These are phyloP conservation scores for Meyerozyma athensensis DNA, from an alignment of 1,139 yeast species.

Conservation along the genomic window DNA sequence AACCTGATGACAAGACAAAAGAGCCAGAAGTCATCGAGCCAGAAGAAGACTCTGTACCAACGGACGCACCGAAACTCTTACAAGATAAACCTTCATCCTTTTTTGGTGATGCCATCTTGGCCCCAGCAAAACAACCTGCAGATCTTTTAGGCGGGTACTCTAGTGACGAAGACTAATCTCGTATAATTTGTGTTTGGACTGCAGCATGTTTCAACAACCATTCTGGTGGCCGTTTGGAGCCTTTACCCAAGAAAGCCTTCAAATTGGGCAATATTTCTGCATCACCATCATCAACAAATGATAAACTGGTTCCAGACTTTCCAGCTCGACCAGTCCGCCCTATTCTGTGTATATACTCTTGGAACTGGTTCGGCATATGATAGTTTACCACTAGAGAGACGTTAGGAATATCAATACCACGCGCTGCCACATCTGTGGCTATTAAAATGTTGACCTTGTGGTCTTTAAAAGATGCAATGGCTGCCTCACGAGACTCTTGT, in stretches of 20 bases:
- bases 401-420: constrained; percentile 96
- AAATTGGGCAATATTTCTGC: constrained; percentile 48
- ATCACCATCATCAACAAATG: constrained; percentile 64
- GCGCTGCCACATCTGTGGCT: constrained; percentile 95
- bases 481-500: constrained; percentile 83
- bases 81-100: not conserved
- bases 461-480: constrained; percentile 58
- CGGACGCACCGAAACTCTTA: constrained; percentile 2
- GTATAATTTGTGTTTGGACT: constrained; percentile 11
- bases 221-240: constrained; percentile 46
- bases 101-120: constrained; percentile 7
- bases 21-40: constrained; percentile 8
- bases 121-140: constrained; percentile 4
- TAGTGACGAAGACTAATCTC: constrained; percentile 12
- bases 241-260: constrained; percentile 44
- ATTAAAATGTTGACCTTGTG: constrained; percentile 66
- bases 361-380: constrained; percentile 70
- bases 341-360: constrained; percentile 85
- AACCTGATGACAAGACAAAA: constrained; percentile 4
- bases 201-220: constrained; percentile 41
- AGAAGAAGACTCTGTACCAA: constrained; percentile 1
- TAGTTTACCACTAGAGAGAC: constrained; percentile 82
- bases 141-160: constrained; percentile 13
- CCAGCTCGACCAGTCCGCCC: constrained; percentile 99
- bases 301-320: constrained; percentile 64